These are phyloP conservation scores for Candida silvicultrix DNA, from an alignment of 805 yeast species.

Conservation along the genomic window DNA sequence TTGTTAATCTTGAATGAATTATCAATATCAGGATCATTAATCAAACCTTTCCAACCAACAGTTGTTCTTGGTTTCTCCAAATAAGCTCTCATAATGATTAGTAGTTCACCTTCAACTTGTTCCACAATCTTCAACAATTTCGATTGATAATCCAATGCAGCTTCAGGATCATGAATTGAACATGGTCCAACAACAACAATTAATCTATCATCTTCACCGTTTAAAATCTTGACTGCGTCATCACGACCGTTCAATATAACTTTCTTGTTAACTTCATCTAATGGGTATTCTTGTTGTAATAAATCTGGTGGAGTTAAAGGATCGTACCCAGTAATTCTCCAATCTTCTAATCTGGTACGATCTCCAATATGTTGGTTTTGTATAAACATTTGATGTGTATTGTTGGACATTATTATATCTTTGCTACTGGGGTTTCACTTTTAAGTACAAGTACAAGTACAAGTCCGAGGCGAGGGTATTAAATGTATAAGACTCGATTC, in stretches of 20 bases:
- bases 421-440: too few relatives aligned
- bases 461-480: too few relatives aligned
- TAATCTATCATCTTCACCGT: conserved; percentile 82
- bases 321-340: conserved; percentile 83
- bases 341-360: conserved; percentile 68
- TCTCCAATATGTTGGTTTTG: conserved; percentile 82
- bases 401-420: too few relatives aligned
- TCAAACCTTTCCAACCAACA: conserved; percentile 98
- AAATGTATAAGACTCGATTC: too few relatives aligned
- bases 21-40: conserved; percentile 95
- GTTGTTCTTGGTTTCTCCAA: conserved; percentile 98
- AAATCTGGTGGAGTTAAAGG: conserved; percentile 95
- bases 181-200: conserved; percentile 95
- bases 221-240: conserved; percentile 62
- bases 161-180: conserved; percentile 89
- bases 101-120: conserved; percentile 65
- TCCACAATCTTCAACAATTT: conserved; percentile 53
- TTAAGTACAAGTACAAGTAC: too few relatives aligned
- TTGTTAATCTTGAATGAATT: conserved; percentile 90
- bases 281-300: conserved; percentile 78
- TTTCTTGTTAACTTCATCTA: conserved; percentile 50
- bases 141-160: conserved; percentile 84
- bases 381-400: conserved; percentile 58
- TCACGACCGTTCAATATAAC: conserved; percentile 73
- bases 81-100: conserved; percentile 95